These are phyloP conservation scores for Eragrostis nindensis DNA, from an alignment of 176 grass and related monocot genomes.

Conservation along the genomic window DNA sequence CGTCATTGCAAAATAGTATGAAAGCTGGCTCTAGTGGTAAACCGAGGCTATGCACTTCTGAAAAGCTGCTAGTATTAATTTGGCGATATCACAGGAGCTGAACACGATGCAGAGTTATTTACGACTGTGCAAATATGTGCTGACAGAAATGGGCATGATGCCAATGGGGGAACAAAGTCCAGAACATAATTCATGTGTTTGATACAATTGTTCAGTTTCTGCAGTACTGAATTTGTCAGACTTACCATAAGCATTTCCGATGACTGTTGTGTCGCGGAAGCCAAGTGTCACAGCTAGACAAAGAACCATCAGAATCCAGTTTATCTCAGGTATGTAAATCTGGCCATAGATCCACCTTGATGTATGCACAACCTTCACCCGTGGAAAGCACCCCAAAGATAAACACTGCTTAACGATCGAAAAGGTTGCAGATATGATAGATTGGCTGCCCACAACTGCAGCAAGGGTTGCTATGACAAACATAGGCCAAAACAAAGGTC, in stretches of 20 bases:
- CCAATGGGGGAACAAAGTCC: not conserved
- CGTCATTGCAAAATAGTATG: no score
- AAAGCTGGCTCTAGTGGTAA: no score
- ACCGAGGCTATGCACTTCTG: no score
- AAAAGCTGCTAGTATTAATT: no score
- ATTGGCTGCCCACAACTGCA: slow-evolving; percentile 71
- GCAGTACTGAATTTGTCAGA: slow-evolving; percentile 3
- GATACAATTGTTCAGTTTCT: not conserved
- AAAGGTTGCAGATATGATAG: slow-evolving; percentile 84
- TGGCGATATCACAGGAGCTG: no score
- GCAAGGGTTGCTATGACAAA: slow-evolving; percentile 77
- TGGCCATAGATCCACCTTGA: slow-evolving; percentile 78
- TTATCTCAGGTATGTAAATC: slow-evolving; percentile 90
- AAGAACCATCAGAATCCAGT: slow-evolving; percentile 82
- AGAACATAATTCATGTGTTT: not conserved
- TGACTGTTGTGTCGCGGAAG: slow-evolving; percentile 58
- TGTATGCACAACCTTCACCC: slow-evolving; percentile 81
- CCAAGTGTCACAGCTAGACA: slow-evolving; percentile 67
- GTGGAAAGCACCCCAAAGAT: slow-evolving; percentile 77
- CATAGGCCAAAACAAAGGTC: slow-evolving; percentile 70
- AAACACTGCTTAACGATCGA: slow-evolving; percentile 79
- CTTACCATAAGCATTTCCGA: slow-evolving; percentile 89
- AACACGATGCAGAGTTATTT: no score
- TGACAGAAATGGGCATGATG: not conserved
- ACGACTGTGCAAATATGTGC: no score